phyloP scores from a whole-genome alignment of 805 yeast species.

The Kluyveromyces aestuarii region DNA sequence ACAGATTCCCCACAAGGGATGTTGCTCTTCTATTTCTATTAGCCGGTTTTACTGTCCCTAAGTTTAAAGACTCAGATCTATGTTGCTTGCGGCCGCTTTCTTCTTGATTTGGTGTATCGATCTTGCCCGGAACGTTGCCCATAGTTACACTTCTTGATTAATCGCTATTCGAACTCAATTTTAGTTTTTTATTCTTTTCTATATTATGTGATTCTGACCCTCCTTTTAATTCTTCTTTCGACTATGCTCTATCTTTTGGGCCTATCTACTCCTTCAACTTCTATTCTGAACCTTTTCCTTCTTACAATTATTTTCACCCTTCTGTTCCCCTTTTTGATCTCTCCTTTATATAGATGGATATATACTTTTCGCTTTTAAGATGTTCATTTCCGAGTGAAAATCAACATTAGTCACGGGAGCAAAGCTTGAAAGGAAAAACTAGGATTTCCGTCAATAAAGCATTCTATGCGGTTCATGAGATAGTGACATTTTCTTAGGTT shows the following conservation, averaged over 20 bases:
- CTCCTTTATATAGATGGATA: background rate
- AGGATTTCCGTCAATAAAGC: too few species aligned
- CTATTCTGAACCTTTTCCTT: background rate
- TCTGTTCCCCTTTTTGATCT: background rate
- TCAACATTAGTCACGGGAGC: background rate
- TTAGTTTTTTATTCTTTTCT: background rate
- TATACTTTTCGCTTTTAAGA: background rate
- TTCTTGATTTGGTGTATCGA: conserved; percentile 23
- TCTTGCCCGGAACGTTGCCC: conserved; percentile 43
- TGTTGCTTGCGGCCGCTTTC: conserved; percentile 6
- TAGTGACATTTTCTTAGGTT: too few species aligned
- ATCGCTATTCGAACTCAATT: background rate
- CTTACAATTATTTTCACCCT: too few species aligned
- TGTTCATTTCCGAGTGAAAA: background rate
- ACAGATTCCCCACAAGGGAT: conserved; percentile 18
- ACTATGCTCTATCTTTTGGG: too few species aligned
- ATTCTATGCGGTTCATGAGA: too few species aligned
- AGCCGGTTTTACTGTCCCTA: conserved; percentile 1
- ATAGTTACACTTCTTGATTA: conserved; percentile 13
- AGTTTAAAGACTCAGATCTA: conserved; percentile 6
- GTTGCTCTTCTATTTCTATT: conserved; percentile 17
- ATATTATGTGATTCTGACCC: background rate
- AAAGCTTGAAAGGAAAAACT: background rate
- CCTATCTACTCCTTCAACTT: background rate
- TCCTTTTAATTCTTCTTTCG: too few species aligned